phyloP scores from a whole-genome alignment of 306 rosid species.

The Oemleria cerasiformis region DNA sequence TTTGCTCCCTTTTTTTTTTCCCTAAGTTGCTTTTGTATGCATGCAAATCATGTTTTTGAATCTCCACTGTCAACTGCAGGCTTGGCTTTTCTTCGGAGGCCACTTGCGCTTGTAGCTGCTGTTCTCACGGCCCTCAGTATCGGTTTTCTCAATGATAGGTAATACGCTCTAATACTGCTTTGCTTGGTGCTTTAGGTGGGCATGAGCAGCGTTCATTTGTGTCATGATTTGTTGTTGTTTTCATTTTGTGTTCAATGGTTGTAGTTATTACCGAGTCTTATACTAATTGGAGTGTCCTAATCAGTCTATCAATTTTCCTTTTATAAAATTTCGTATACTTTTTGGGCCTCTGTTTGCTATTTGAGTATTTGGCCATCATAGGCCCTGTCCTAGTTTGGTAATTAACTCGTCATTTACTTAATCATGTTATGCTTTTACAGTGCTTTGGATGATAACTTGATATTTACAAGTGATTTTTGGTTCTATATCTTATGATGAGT shows the following conservation, averaged over 20 bases:
- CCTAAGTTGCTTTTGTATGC: not conserved
- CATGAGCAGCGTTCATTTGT: not conserved
- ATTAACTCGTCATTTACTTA: not conserved
- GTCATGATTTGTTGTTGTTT: not conserved
- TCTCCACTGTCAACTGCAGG: conserved; percentile 46
- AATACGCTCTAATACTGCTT: not conserved
- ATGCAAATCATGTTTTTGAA: conserved; percentile 3
- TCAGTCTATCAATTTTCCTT: not conserved
- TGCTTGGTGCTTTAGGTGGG: not conserved
- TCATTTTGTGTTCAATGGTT: not conserved
- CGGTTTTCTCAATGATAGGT: conserved; percentile 97
- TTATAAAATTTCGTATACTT: not conserved
- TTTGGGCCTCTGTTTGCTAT: not conserved
- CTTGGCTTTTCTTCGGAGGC: conserved; percentile 85
- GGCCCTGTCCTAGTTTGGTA: not conserved
- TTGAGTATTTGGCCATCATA: not conserved
- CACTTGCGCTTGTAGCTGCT: conserved; percentile 77
- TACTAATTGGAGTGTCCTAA: not conserved
- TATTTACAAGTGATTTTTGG: not conserved
- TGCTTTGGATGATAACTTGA: not conserved
- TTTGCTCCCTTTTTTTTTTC: not conserved
- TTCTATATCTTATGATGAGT: not conserved
- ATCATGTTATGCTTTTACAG: not conserved
- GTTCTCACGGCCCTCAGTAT: conserved; percentile 79
- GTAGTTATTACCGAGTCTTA: conserved; percentile 3